Base-by-base conservation (phyloP, 2,329 filamentous ascomycete species). In the Apiospora koreana region DNA sequence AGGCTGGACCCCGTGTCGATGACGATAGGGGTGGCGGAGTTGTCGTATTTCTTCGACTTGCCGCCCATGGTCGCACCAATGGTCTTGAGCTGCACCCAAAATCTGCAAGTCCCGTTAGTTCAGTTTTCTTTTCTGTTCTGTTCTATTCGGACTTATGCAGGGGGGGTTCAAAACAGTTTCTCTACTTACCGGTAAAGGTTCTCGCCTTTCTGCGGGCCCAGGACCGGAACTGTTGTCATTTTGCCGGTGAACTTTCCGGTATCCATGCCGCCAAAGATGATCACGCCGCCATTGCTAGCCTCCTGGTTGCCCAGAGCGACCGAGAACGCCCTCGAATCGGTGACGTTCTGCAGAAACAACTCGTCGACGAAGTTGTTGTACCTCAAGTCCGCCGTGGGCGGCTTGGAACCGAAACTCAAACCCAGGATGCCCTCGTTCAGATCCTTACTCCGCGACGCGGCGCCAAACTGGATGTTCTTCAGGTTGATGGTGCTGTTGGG, bases 1-100 rank as follows among this genome's bases (percentile, higher is more conserved):
- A 93, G 83, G 18, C 89, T 93, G 31, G 89, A 90, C 3, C 92
- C 92, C 31, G 89, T 92, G 80, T 94, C 92, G 62, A 94, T 85
- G 69, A 94, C 89, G 16, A 92, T 91, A 12, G 88, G 83, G 73
- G 85, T 81, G 18, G 74, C 74, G 54, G 81, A 81, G 75, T 79
- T 79, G 48, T 76, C 68, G 72, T 85, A 85, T 70, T 75, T 74
- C 48, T 76, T 78, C 46, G 74, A 76, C 65, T 76, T 65, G 31
- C 79, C 79, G 68, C 74, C 81, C 4, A 82, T 77, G 2, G 81
- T 82, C 42, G 86, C 77, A 9, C 80, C 79, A 75, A 87, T 76
- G 31, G 81, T 82, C 12, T 82, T 73, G 81, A 88, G 82, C 67
- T 80, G 75, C 21, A 88, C 79, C 86, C 86, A 88, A 79, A 87